Evolutionary conservation across 805 yeast species (phyloP).

Genomic region (Wickerhamiella kazuoi): DNA sequence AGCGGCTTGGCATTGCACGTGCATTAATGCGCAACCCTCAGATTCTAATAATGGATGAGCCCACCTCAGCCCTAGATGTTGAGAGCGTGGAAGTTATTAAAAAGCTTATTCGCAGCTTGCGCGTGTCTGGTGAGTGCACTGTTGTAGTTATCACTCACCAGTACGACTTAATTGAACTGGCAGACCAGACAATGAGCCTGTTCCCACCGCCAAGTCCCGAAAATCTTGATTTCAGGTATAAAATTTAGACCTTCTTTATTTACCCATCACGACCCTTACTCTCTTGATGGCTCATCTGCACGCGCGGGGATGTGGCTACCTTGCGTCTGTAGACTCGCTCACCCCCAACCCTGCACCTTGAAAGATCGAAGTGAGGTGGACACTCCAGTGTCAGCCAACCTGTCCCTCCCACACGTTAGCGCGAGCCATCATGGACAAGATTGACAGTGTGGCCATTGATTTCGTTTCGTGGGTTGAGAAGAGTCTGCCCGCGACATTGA

Average conservation of each 20-base stretch:
- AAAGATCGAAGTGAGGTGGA: too few species aligned
- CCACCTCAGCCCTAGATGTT: conserved; percentile 73
- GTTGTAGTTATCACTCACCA: conserved; percentile 61
- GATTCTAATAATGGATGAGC: conserved; percentile 61
- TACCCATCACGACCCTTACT: too few species aligned
- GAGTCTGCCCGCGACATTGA: conserved; percentile 32
- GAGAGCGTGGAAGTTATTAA: conserved; percentile 36
- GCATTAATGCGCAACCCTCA: conserved; percentile 54
- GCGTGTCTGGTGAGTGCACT: conserved; percentile 24
- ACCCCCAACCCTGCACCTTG: too few species aligned
- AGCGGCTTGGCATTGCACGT: conserved; percentile 68
- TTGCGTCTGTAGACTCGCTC: too few species aligned
- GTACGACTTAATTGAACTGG: conserved; percentile 40
- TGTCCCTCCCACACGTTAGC: too few species aligned
- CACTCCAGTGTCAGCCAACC: too few species aligned
- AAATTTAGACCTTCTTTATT: too few species aligned
- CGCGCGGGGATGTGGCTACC: too few species aligned
- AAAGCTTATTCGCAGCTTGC: conserved; percentile 28
- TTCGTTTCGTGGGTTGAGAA: conserved; percentile 38
- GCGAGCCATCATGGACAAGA: too few species aligned
- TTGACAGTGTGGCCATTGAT: background rate
- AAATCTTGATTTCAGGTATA: too few species aligned
- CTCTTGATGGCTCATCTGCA: too few species aligned
- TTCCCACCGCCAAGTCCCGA: too few species aligned
- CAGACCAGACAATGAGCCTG: conserved; percentile 29